Base-by-base conservation (phyloP, 2,329 filamentous ascomycete species). In the Colletotrichum shisoi region DNA sequence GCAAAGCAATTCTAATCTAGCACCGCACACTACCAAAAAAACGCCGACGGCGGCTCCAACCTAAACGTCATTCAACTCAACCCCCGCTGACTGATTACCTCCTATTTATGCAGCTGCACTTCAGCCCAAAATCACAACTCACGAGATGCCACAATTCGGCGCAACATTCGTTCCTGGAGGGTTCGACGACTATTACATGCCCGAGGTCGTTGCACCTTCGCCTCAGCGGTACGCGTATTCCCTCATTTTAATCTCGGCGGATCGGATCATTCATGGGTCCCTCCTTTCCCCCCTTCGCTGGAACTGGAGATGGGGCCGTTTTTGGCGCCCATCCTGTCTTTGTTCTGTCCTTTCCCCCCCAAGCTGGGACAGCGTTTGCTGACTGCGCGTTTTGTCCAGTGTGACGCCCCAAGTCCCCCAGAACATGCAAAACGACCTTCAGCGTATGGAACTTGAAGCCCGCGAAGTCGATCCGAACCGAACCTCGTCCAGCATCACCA, bases 321-420 rank as follows among this genome's bases (percentile, higher is more conserved):
- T 49, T 37, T 45, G 56, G 34, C 39, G 59, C 45, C 59, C 40
- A 57, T 44, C 48, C 37, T 54, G 45, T 49, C 51, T 57, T 67
- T 63, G 62, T 67, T 53, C 37, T 54, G 49, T 39, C 48, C 46
- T 60, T 37, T 57, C 34, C 49, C 62, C 46, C 52, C 19, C 53
- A 31, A 52, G 56, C 52, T 44, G n/a, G 45, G 31, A 31, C 17
- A 44, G 21, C 59, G 21, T 62, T 63, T 71, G 75, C 79, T 79
- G 75, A 81, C 78, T 71, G 71, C 73, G 72, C 73, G 71, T 73
- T 73, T 75, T 51, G 70, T 76, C 72, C 79, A 96, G 93, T 82
- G 88, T 96, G 75, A 97, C 94, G 89, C 92, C 93, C 77, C 93
- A 97, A 84, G 93, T 97, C 71, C 93, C 94, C 72, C 91, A 94